A percentile compares a stretch with the other conserved stretches of the same genome.
Evolutionary conservation across 2,329 filamentous ascomycete genomes (phyloP).

Genomic region (Geosmithia putterillii): DNA sequence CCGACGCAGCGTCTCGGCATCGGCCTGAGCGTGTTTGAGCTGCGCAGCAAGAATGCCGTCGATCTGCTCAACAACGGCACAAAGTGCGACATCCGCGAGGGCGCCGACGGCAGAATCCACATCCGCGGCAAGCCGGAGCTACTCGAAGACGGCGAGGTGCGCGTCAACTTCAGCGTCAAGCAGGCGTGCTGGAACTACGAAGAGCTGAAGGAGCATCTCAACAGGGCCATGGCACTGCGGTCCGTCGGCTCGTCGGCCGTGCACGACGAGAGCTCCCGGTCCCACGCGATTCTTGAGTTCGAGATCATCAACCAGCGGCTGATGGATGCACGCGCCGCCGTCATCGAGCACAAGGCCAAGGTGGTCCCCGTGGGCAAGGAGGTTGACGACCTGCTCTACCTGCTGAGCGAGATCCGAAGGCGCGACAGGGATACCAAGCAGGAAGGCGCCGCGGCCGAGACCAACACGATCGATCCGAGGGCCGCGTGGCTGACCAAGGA

Average conservation of each 20-base stretch:
- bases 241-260: constrained; percentile 23
- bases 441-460: background rate
- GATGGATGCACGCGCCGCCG: constrained; percentile 19
- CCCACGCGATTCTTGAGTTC: constrained; percentile 27
- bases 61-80: constrained; percentile 25
- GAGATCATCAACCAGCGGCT: constrained; percentile 24
- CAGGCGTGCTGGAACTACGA: constrained; percentile 21
- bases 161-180: constrained; percentile 23
- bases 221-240: constrained; percentile 14
- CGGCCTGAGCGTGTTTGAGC: constrained; percentile 25
- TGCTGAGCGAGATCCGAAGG: background rate
- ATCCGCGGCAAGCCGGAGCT: constrained; percentile 28
- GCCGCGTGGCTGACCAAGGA: background rate
- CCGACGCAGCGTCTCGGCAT: constrained; percentile 13
- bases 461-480: background rate
- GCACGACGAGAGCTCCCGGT: constrained; percentile 30
- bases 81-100: constrained; percentile 26
- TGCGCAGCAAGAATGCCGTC: constrained; percentile 26
- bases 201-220: constrained; percentile 14
- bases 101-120: constrained; percentile 22
- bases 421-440: background rate
- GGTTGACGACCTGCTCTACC: constrained; percentile 14
- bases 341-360: constrained; percentile 28
- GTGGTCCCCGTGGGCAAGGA: constrained; percentile 28
- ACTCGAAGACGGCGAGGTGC: constrained; percentile 23